Base-by-base conservation (phyloP, 768 basidiomycete genomes). In the Calocybe gangraenosa region DNA sequence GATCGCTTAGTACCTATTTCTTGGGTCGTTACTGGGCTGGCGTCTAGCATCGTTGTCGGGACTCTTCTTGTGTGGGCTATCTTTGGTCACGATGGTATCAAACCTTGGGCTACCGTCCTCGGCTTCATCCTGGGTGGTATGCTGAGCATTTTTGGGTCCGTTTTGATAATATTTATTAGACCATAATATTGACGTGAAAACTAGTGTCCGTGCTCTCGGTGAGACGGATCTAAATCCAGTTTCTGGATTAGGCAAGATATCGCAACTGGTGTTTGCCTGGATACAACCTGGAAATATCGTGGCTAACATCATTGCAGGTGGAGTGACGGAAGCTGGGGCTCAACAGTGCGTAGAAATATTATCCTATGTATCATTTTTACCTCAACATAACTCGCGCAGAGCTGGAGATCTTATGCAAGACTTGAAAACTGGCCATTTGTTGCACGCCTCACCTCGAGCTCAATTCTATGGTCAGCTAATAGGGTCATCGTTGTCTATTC, bases 391-490 rank as follows among this genome's bases (percentile, higher is more conserved):
- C 18, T 30, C 35, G 19, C 36, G 5, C 52, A 93, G 90, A 63
- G 92, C 94, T 6, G 95, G 93, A 13, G 95, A 98, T 60, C 79
- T 97, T 7, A 97, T 98, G 95, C 95, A 98, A 68, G 95, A 98
- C 65, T 70, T 98, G 48, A 98, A 98, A 68, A 96, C 95, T 2
- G 95, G 95, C 0, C 91, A 96, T 63, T 70, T 98, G n/a, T 78
- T 91, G 44, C 78, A 76, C 51, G 93, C 93, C 7, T 94, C 92
- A 18, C 95, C 95, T 37, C 75, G 91, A 55, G 91, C 92, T 2
- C 95, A 95, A 59, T 96, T 97, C 62, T 94, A 84, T 55, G 91
- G 92, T 7, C 92, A 98, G 63, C 70, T 98, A 39, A 84, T 97
- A 44, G 95, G 95, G 25, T 92, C 89, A 7, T 76, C 83, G 1